Percentiles rank a stretch among this genome's conserved stretches.
Evolutionary conservation across 306 rosid genomes (phyloP).

Genomic region (Citrullus amarus): DNA sequence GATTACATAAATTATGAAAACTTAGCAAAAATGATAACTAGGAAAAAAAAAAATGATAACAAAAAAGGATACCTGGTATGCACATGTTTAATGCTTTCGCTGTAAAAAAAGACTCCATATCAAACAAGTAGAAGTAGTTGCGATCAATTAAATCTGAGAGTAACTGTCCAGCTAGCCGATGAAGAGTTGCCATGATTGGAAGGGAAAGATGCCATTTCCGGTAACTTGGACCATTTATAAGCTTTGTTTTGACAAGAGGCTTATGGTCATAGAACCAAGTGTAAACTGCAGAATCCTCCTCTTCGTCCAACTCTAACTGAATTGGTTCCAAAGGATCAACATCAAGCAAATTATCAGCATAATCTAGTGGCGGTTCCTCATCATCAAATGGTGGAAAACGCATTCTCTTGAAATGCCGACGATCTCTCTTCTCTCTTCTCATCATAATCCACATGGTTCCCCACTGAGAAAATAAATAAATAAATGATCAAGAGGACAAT

Average conservation of each 20-base stretch:
- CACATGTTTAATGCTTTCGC: slow-evolving; percentile 99
- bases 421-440: slow-evolving; percentile 99
- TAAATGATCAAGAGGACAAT: not conserved
- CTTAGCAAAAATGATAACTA: not conserved
- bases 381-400: slow-evolving; percentile 99
- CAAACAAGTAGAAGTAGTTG: slow-evolving; percentile 93
- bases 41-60: not conserved
- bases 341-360: slow-evolving; percentile 92
- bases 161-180: slow-evolving; percentile 95
- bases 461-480: slow-evolving; percentile 41
- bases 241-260: slow-evolving; percentile 95
- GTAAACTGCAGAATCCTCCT: slow-evolving; percentile 93
- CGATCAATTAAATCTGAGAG: slow-evolving; percentile 91
- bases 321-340: slow-evolving; percentile 98
- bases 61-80: slow-evolving; percentile 61
- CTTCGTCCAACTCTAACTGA: slow-evolving; percentile 93
- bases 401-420: slow-evolving; percentile 97
- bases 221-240: slow-evolving; percentile 95
- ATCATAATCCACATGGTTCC: slow-evolving; percentile 99
- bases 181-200: slow-evolving; percentile 98
- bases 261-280: slow-evolving; percentile 98
- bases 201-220: slow-evolving; percentile 99
- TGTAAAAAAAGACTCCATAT: slow-evolving; percentile 98
- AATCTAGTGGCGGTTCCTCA: slow-evolving; percentile 95
- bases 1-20: not conserved